Evolutionary conservation across 352 stramenopile species (phyloP), one percentile per base, ranked within the genome.

Genomic region (Chrysophaeum taylorii): DNA sequence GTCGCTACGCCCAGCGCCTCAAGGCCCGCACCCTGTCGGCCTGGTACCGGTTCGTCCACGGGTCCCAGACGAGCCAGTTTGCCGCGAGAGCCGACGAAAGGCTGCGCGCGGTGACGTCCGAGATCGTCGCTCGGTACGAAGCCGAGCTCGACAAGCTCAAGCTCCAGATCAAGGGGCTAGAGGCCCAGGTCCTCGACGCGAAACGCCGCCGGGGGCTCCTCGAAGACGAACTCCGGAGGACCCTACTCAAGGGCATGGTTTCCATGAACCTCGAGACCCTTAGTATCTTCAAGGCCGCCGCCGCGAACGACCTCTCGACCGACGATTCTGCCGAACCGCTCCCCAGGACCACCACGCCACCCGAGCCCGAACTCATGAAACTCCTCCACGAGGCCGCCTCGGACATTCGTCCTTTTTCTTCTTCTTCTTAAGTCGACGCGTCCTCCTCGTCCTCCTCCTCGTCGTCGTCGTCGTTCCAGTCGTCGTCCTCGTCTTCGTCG

Each of bases 221-320:
- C 15, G 50, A 62, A 31, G 50, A 62, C 50, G 50, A 62, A 31
- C 50, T 62, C 50, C 50, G 50, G 7, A 25, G 50, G 9, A 62
- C 50, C 2, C 27, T 62, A 2, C 50, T 62, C 50, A 62, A 62
- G 50, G 50, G 50, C 27, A 62, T 62, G 50, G 50, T 62, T 9
- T 39, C 23, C n/a, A 62, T 62, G 50, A 62, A 62, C 50, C 35
- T 62, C 27, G 50, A 62, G 50, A 31, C 50, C 27, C 50, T 62
- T 2, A 7, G 2, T 1, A 62, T 62, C 50, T 62, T 62, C 50
- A n/a, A n/a, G n/a, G n/a, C n/a, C n/a, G n/a, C n/a, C n/a, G n/a
- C n/a, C n/a, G n/a, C n/a, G n/a, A n/a, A n/a, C n/a, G n/a, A n/a
- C n/a, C n/a, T n/a, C n/a, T n/a, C n/a, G n/a, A n/a, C n/a, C n/a